Evolutionary conservation across 352 stramenopile genomes (phyloP).

Genomic region (Hyaloperonospora arabidopsidis): DNA sequence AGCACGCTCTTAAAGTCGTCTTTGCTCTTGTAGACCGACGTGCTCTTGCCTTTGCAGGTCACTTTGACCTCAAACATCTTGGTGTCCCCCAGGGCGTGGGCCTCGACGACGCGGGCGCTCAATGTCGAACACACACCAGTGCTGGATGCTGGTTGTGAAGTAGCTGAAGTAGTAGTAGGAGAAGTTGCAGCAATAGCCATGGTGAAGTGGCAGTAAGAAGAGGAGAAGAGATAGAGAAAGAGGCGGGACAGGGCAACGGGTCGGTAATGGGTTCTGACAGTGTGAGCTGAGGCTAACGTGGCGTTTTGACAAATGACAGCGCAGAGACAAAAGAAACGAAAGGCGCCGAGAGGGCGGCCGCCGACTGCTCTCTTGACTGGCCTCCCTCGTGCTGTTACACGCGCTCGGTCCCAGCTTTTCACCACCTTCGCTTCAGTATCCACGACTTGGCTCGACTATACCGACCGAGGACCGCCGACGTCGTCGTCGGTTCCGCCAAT

Average conservation of each 20-base stretch:
- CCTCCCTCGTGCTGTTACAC: slow-evolving; percentile 4
- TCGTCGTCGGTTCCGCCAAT: slow-evolving; percentile 7
- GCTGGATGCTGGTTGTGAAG: slow-evolving; percentile 23
- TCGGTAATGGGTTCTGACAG: background rate
- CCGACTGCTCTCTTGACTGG: slow-evolving; percentile 11
- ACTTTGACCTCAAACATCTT: slow-evolving; percentile 84
- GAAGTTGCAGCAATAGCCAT: too few relatives aligned
- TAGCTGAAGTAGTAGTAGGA: too few relatives aligned
- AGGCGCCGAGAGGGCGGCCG: slow-evolving; percentile 4
- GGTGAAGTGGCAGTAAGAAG: too few relatives aligned
- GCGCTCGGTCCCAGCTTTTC: too few relatives aligned
- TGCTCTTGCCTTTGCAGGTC: slow-evolving; percentile 64
- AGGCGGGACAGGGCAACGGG: too few relatives aligned
- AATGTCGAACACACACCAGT: slow-evolving; percentile 41
- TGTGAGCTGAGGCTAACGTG: background rate
- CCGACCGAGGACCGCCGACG: slow-evolving; percentile 4
- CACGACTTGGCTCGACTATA: slow-evolving; percentile 17
- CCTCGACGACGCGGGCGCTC: slow-evolving; percentile 48
- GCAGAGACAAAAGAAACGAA: slow-evolving; percentile 19
- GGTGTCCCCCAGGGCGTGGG: slow-evolving; percentile 54
- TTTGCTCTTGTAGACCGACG: slow-evolving; percentile 76
- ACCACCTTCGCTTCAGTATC: slow-evolving; percentile 20
- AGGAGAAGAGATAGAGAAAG: too few relatives aligned
- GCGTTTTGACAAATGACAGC: slow-evolving; percentile 23
- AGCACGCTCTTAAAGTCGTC: slow-evolving; percentile 77